These are phyloP conservation scores for Kwoniella shandongensis DNA, from an alignment of 768 basidiomycete genomes.

Conservation along the genomic window DNA sequence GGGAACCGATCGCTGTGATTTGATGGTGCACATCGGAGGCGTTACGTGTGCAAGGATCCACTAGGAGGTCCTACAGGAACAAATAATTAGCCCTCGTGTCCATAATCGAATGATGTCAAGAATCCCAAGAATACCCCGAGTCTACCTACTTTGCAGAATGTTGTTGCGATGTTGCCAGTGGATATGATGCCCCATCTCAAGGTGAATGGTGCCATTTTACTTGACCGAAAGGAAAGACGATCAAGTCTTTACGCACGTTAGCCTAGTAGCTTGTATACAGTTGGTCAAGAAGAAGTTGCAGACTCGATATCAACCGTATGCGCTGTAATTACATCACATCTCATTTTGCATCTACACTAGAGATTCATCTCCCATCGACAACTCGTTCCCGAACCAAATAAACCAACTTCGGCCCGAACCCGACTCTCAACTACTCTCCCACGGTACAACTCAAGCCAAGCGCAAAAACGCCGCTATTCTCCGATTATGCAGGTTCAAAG, in stretches of 20 bases:
- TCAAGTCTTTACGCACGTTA: too few species aligned
- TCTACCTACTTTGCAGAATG: slow-evolving; percentile 65
- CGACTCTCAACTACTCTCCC: background rate
- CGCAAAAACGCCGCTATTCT: background rate
- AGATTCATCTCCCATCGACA: slow-evolving; percentile 97
- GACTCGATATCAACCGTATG: too few species aligned
- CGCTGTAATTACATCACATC: too few species aligned
- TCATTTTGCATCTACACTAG: slow-evolving; percentile 56
- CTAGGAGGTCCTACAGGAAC: slow-evolving; percentile 67
- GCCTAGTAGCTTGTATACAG: too few species aligned
- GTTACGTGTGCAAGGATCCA: slow-evolving; percentile 66
- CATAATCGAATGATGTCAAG: too few species aligned
- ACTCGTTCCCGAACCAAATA: slow-evolving; percentile 58
- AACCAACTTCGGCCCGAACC: background rate
- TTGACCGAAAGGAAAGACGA: too few species aligned
- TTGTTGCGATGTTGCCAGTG: slow-evolving; percentile 68
- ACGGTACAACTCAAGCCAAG: too few species aligned
- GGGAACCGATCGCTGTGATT: slow-evolving; percentile 69
- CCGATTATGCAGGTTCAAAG: background rate
- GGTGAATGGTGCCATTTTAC: background rate
- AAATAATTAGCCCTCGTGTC: background rate
- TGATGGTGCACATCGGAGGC: slow-evolving; percentile 43
- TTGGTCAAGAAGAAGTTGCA: too few species aligned
- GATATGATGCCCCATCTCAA: slow-evolving; percentile 84
- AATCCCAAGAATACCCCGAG: too few species aligned